Evolutionary conservation across 345 rosid species (phyloP), one percentile per base, ranked within the genome.

Genomic region (Sonneratia caseolaris): DNA sequence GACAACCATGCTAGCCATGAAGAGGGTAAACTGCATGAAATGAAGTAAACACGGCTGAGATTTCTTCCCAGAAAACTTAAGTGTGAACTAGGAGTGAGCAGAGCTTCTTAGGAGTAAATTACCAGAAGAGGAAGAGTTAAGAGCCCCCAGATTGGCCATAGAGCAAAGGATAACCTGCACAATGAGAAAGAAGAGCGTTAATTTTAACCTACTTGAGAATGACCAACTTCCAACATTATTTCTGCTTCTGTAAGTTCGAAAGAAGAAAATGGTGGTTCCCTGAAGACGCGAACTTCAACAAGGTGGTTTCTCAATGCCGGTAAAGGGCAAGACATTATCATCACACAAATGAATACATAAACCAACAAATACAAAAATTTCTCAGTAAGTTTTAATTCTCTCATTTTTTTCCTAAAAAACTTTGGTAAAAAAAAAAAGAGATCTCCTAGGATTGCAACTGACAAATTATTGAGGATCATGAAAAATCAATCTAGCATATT

Each of bases 71-170:
- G n/a, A 55, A 43, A 8, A 12, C 66, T 27, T 10, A 32, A 35
- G 14, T 7, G 66, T 12, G 15, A 47, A 13, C 51, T 47, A 32
- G 10, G 66, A 32, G 27, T 11, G 7, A 11, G 32, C 37, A 22
- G 3, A 7, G 65, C 32, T 5, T 6, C 64, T 59, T 27, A 35
- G 9, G 27, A 35, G 66, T 10, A 37, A 62, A 76, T 43, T 88
- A 94, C 98, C 94, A 94, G 88, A 75, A 94, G 97, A 73, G 98
- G 98, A 71, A 94, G 86, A 76, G 96, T 86, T 89, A 94, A 82
- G 84, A 94, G 85, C 43, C 98, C 83, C 96, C 97, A 94, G 70
- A 94, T 86, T 49, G 98, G 98, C 97, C 97, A 94, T 71, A 94
- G 68, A 73, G 98, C 89, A 78, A 83, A 87, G 56, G 88, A 81